Evolutionary conservation across 805 yeast species (phyloP), one percentile per base, ranked within the genome.

Genomic region (Metschnikowia baotianmanensis): DNA sequence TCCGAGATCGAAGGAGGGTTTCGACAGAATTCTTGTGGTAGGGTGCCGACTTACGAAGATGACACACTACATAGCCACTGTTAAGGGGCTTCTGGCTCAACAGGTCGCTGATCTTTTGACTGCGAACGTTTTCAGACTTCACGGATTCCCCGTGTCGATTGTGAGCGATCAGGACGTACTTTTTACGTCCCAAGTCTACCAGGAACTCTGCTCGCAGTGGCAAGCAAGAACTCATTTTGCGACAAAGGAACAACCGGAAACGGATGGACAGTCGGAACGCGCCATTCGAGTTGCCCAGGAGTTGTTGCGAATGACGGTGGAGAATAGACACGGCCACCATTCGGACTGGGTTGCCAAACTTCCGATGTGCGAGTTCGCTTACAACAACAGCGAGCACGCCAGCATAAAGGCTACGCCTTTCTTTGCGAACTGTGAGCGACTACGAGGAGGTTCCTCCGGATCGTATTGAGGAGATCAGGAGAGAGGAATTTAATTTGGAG

Each of bases 251-350:
- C 34, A 30, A 23, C 34, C 34, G 22, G 24, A 36, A 11, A 36
- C 40, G 2, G 40, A 36, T 19, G 40, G 40, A 7, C 34, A 30
- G n/a, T 22, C 34, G 10, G 40, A 36, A 36, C 15, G 34, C 7
- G 23, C 31, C 7, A 36, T 29, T 29, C 29, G 16, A 8, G 16
- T 21, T 3, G 17, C 23, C 13, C 15, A 10, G 16, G 24, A 26
- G 6, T 16, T 36, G 4, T 15, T 36, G 9, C 29, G 34, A 7
- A 16, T 33, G 15, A 15, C n/a, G 21, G 7, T 15, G 17, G 7
- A 15, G 11, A 10, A 15, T 4, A 8, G 21, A 17, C 13, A 12
- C 4, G 8, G 20, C 18, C 19, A 24, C 9, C 13, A 18, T 23
- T n/a, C 11, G 12, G 6, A 12, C 3, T 34, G 37, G 31, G 30